phyloP scores from a whole-genome alignment of 345 rosid species.

The Brassica incana region DNA sequence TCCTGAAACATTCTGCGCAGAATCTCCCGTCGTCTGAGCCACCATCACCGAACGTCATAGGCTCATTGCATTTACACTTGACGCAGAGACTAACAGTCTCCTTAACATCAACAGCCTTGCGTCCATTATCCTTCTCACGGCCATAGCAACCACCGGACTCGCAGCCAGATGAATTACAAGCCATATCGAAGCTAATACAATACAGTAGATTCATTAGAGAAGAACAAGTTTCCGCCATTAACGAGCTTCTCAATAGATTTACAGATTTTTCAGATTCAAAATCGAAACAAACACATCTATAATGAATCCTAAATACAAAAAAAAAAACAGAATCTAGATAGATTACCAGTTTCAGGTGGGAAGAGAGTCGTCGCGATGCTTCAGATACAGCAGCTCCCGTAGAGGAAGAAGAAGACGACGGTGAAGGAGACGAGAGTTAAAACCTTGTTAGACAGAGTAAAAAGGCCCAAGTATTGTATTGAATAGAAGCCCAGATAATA shows the following conservation, averaged over 20 bases:
- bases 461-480: not conserved
- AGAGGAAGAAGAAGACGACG: not conserved
- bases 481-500: not conserved
- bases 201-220: not conserved
- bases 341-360: conserved; percentile 10
- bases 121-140: conserved; percentile 36
- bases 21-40: conserved; percentile 52
- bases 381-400: not conserved
- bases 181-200: conserved; percentile 41
- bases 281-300: not conserved
- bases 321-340: not conserved
- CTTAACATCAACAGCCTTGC: conserved; percentile 16
- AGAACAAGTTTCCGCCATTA: not conserved
- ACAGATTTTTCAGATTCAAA: conserved; percentile 8
- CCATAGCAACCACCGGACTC: conserved; percentile 55
- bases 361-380: conserved; percentile 1
- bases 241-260: not conserved
- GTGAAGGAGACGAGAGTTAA: not conserved
- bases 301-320: not conserved
- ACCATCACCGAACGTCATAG: conserved; percentile 45
- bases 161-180: conserved; percentile 67
- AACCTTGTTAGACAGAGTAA: not conserved
- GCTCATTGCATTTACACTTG: conserved; percentile 70
- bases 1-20: conserved; percentile 76
- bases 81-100: conserved; percentile 46